Base-by-base conservation (phyloP, 495 filamentous ascomycete species). In the Baudoinia panamericana region DNA sequence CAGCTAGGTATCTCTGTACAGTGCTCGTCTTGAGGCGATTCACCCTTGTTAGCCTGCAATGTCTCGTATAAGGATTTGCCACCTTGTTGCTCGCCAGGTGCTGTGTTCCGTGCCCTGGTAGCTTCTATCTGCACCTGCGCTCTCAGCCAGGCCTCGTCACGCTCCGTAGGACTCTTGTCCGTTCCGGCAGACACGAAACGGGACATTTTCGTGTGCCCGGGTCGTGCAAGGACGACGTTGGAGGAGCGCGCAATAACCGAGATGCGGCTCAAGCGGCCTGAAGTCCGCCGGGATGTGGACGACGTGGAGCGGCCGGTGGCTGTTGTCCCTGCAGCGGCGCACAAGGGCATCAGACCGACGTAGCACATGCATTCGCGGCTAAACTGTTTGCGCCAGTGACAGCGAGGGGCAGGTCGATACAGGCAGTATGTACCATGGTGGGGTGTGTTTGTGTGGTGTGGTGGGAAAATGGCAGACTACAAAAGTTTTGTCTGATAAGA, bases 41-140 rank as follows among this genome's bases (percentile, higher is more conserved):
- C 65, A 92, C 85, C 85, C 75, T 96, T 96, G 57, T 96, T 96
- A 40, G 79, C 82, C 63, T 96, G 78, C 35, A 97, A 61, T 5
- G 88, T 73, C 33, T 94, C 90, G 57, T 67, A 97, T 26, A 97
- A 67, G 34, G 75, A 81, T 64, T 76, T 82, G 15, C 80, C 80
- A 11, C 62, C 69, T 32, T 71, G 62, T 44, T 75, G 71, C 33
- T 64, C 59, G 24, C 66, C 67, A 8, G 26, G 9, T 28, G 67
- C 57, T 25, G 54, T 37, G 29, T 52, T 52, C 7, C 63, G 54
- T 44, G 73, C 67, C 31, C 70, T 68, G 32, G 70, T 69, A 40
- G 71, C 75, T 51, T 93, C 86, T 10, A 95, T 65, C 39, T 90
- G 79, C 30, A 71, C 62, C 57, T 87, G 81, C 3, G 79, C 87